A percentile compares a stretch with the other conserved stretches of the same genome.
Evolutionary conservation across 306 rosid species (phyloP).

Genomic region (Vigna radiata): DNA sequence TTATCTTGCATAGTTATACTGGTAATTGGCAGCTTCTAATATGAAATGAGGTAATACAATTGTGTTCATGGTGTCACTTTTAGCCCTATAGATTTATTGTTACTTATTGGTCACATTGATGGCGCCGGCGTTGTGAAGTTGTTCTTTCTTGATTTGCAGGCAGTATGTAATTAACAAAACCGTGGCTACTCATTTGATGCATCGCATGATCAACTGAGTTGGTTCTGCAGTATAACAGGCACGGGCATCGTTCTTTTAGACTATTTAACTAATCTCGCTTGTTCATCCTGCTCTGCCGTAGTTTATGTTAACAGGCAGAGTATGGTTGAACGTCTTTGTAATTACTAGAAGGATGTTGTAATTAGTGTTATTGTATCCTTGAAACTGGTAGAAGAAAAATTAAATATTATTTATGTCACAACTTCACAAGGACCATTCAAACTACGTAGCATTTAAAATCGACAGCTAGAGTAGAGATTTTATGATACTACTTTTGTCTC

Average conservation of each 20-base stretch:
- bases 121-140: slow-evolving; percentile 31
- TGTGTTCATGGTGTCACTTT: background rate
- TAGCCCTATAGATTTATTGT: slow-evolving; percentile 41
- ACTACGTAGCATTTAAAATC: slow-evolving; percentile 23
- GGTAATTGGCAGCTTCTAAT: slow-evolving; percentile 24
- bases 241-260: slow-evolving; percentile 39
- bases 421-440: slow-evolving; percentile 12
- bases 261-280: slow-evolving; percentile 34
- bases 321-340: slow-evolving; percentile 45
- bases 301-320: slow-evolving; percentile 39
- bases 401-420: slow-evolving; percentile 23
- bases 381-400: slow-evolving; percentile 38
- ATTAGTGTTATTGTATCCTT: slow-evolving; percentile 35
- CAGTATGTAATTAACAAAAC: slow-evolving; percentile 62
- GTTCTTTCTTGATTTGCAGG: slow-evolving; percentile 59
- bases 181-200: slow-evolving; percentile 35
- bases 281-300: slow-evolving; percentile 34
- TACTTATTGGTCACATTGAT: slow-evolving; percentile 26
- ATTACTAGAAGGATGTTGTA: slow-evolving; percentile 43
- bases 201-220: slow-evolving; percentile 39
- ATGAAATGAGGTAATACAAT: slow-evolving; percentile 29
- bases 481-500: background rate
- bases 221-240: slow-evolving; percentile 41
- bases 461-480: slow-evolving; percentile 10
- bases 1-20: background rate